A percentile compares a stretch with the other conserved stretches of the same genome.
These are phyloP conservation scores for Fraxinus quadrangulata DNA, from an alignment of 257 asterid genomes.

Conservation along the genomic window DNA sequence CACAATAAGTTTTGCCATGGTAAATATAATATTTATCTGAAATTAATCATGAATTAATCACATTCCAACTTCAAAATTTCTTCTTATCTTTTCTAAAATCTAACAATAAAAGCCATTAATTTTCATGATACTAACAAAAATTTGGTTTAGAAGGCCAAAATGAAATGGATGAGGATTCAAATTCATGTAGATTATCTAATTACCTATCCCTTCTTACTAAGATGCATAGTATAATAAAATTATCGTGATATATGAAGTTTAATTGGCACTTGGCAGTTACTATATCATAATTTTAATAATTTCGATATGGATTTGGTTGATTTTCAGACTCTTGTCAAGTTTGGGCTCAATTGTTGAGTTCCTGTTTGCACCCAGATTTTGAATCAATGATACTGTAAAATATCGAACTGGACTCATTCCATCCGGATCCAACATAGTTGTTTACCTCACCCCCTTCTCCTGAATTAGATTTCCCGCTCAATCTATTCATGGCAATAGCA, in stretches of 20 bases:
- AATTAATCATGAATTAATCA: not conserved
- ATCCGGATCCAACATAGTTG: constrained; percentile 3
- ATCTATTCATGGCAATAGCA: constrained; percentile 97
- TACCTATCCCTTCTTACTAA: not conserved
- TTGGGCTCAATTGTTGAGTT: not conserved
- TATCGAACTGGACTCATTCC: not conserved
- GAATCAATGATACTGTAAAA: not conserved
- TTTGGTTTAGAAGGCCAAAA: not conserved
- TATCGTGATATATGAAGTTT: not conserved
- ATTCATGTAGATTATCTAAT: not conserved
- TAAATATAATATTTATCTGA: constrained; percentile 9
- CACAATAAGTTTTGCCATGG: constrained; percentile 4
- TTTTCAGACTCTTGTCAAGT: not conserved
- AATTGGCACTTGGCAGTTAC: not conserved
- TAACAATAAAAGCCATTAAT: not conserved
- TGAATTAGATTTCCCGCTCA: constrained; percentile 96
- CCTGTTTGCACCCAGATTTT: not conserved
- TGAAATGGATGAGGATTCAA: not conserved
- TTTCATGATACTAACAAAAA: not conserved
- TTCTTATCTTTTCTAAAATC: not conserved
- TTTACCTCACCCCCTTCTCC: constrained; percentile 99
- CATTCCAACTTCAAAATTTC: not conserved
- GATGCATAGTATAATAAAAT: not conserved
- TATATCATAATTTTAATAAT: not conserved
- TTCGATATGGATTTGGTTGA: not conserved